phyloP scores from a whole-genome alignment of 441 rosid species.

The Aquilaria agallochum region DNA sequence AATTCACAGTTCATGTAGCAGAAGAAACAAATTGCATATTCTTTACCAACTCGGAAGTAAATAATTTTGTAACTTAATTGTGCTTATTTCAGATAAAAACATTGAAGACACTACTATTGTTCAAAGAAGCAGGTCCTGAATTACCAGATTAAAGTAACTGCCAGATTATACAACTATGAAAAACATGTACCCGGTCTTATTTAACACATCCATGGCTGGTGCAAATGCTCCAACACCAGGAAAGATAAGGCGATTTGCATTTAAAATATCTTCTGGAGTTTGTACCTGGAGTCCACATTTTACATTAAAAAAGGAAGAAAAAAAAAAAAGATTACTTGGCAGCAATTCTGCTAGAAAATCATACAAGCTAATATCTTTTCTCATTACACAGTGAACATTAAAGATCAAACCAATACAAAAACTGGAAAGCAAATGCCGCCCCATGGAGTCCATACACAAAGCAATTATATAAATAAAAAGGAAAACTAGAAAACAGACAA shows the following conservation, averaged over 20 bases:
- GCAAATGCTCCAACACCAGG: conserved; percentile 98
- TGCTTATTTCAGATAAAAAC: no score
- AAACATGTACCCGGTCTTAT: conserved; percentile 58
- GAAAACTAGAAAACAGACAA: background rate
- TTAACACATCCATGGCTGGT: conserved; percentile 88
- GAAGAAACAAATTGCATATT: no score
- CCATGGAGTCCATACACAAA: background rate
- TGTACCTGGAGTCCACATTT: conserved; percentile 45
- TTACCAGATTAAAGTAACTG: background rate
- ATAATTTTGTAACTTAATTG: background rate
- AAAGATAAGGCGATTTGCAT: conserved; percentile 78
- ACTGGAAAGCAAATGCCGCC: background rate
- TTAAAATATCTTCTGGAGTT: conserved; percentile 73
- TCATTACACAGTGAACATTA: background rate
- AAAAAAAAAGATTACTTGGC: background rate
- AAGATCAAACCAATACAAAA: no score
- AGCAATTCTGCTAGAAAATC: background rate
- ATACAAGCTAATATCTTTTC: conserved; percentile 1
- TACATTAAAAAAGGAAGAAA: background rate
- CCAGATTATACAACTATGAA: background rate
- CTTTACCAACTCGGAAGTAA: background rate
- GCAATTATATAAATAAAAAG: background rate
- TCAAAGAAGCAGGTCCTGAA: no score
- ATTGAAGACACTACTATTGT: no score
- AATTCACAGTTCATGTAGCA: no score